Base-by-base conservation (phyloP, 208 protist species). In the Wallacemonas sp. region DNA sequence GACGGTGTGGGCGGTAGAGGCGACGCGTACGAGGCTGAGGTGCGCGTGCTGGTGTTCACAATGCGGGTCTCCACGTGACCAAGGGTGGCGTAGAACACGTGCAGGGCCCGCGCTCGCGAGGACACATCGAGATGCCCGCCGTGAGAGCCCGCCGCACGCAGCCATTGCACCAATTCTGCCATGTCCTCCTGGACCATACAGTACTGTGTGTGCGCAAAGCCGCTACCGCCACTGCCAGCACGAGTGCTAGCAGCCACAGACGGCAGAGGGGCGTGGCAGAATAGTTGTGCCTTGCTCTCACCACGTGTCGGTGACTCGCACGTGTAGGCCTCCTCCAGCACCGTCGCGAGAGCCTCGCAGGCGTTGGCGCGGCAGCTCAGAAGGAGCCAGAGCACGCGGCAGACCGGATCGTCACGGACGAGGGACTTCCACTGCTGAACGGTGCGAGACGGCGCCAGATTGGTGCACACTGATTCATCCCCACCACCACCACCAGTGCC, bases 321-420 rank as follows among this genome's bases (percentile, higher is more conserved):
- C 12, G 24, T 19, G 51, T 58, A 21, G 15, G 8, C 12, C 30
- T 58, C 51, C 19, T 58, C 51, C n/a, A 58, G 51, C 11, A 58
- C 51, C 17, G 51, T 58, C 30, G 51, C 51, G 30, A 58, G 31
- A 6, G 51, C 51, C 15, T 3, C 51, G 30, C 51, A 58, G 51
- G 51, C 51, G 2, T 14, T 2, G 5, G 51, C 26, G 17, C 51
- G 51, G 30, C 51, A 4, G 26, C 28, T 24, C 51, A 58, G 51
- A 11, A 58, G 51, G 11, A 58, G 51, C 30, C 9, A 41, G 12
- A 58, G 31, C 30, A 58, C 31, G 51, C 51, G 51, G 51, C 51
- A 58, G 30, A 39, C 31, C 12, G 51, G 30, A 14, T 58, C 51
- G n/a, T 58, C 31, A n/a, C 31, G 51, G 14, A 39, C 51, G 12